A percentile compares a stretch with the other conserved stretches of the same genome.
phyloP scores from a whole-genome alignment of 495 filamentous ascomycete species.

The Tetracladium marchalianum region DNA sequence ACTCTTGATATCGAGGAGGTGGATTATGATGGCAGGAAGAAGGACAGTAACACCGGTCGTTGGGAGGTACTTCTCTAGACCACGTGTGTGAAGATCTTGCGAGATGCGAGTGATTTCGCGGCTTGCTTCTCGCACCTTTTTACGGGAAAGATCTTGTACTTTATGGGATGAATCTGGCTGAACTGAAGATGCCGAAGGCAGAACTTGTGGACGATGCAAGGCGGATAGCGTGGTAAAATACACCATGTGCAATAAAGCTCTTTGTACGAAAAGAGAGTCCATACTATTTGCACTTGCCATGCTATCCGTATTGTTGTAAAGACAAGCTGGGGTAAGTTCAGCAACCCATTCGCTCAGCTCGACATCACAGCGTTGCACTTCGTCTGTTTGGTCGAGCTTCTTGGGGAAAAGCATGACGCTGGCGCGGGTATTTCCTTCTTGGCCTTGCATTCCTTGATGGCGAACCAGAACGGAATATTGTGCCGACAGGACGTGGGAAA shows the following conservation, averaged over 20 bases:
- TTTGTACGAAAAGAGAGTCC: slow-evolving; percentile 54
- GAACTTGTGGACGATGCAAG: slow-evolving; percentile 77
- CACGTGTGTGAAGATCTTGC: slow-evolving; percentile 53
- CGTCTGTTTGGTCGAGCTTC: slow-evolving; percentile 61
- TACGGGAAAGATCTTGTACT: slow-evolving; percentile 67
- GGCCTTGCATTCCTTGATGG: slow-evolving; percentile 51
- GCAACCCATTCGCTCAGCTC: slow-evolving; percentile 65
- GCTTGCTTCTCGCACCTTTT: slow-evolving; percentile 69
- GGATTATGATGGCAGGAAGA: slow-evolving; percentile 83
- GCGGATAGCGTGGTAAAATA: slow-evolving; percentile 81
- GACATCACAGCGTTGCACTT: slow-evolving; percentile 62
- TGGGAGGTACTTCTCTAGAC: slow-evolving; percentile 68
- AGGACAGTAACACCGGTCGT: slow-evolving; percentile 85
- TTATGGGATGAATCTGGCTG: slow-evolving; percentile 42
- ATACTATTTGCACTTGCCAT: slow-evolving; percentile 22
- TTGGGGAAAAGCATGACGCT: slow-evolving; percentile 89
- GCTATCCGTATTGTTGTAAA: slow-evolving; percentile 45
- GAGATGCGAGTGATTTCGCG: slow-evolving; percentile 73
- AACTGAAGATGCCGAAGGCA: slow-evolving; percentile 58
- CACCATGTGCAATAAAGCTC: slow-evolving; percentile 76
- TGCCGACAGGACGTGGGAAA: slow-evolving; percentile 72
- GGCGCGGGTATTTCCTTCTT: slow-evolving; percentile 60
- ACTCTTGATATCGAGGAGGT: slow-evolving; percentile 81
- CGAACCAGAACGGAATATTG: slow-evolving; percentile 87
- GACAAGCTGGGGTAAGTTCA: slow-evolving; percentile 56